Conservation (phyloP, 495 filamentous ascomycete species). For the Penicillium psychrofluorescens region DNA sequence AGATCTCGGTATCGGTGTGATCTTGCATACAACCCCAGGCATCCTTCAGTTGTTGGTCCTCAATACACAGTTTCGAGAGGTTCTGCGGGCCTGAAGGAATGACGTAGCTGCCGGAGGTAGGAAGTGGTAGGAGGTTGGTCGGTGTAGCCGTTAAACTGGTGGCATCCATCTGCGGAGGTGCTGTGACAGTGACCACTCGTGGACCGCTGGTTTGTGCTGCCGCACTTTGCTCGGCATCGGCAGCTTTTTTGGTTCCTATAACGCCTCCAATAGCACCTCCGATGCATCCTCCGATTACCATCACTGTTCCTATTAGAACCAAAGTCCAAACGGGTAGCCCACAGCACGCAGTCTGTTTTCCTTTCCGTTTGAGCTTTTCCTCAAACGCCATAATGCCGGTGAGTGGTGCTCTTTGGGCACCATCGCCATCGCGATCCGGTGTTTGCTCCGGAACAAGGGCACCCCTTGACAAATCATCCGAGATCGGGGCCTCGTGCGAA, state of each 20-base stretch:
- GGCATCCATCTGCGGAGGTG: slow-evolving; percentile 56
- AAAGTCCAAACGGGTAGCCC: slow-evolving; percentile 66
- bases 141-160: slow-evolving; percentile 53
- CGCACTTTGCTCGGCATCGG: slow-evolving; percentile 13
- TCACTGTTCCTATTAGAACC: slow-evolving; percentile 43
- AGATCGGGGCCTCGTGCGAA: slow-evolving; percentile 23
- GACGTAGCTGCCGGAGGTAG: slow-evolving; percentile 52
- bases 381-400: slow-evolving; percentile 40
- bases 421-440: slow-evolving; percentile 1
- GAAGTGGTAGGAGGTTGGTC: slow-evolving; percentile 48
- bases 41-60: slow-evolving; percentile 45
- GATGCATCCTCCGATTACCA: slow-evolving; percentile 49
- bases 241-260: slow-evolving; percentile 33
- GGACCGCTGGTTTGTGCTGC: slow-evolving; percentile 11
- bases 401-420: slow-evolving; percentile 5
- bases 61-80: slow-evolving; percentile 60
- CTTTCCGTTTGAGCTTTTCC: slow-evolving; percentile 49
- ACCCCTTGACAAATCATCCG: slow-evolving; percentile 39
- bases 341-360: slow-evolving; percentile 52
- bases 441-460: slow-evolving; percentile 15
- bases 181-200: slow-evolving; percentile 43
- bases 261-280: slow-evolving; percentile 58
- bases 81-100: slow-evolving; percentile 53
- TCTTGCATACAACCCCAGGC: slow-evolving; percentile 62
- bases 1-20: slow-evolving; percentile 32